A percentile compares a stretch with the other conserved stretches of the same genome.
Evolutionary conservation across 164 flowering plant genomes (phyloP).

Genomic region (Akebia trifoliata): DNA sequence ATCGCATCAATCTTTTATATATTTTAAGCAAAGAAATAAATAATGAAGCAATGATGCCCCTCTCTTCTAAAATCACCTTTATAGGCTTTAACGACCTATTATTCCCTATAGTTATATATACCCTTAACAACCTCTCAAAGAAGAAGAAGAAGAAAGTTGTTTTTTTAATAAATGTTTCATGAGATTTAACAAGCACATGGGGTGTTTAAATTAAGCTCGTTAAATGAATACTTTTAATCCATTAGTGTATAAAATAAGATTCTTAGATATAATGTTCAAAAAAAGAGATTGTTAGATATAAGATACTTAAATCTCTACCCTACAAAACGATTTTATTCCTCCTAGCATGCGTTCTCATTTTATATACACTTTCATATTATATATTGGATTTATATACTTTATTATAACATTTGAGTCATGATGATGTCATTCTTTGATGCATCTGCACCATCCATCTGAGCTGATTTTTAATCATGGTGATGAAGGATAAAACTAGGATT

Average conservation of each 20-base stretch:
- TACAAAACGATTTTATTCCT: conserved; percentile 32
- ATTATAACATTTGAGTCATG: conserved; percentile 7
- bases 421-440: conserved; percentile 12
- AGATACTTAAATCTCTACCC: conserved; percentile 14
- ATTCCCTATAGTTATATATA: conserved; percentile 10
- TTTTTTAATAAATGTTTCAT: not conserved
- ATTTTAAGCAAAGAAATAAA: not conserved
- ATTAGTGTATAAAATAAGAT: not conserved
- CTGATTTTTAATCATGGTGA: not conserved
- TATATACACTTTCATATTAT: not conserved
- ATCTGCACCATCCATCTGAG: not conserved
- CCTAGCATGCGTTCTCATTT: conserved; percentile 21
- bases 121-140: not conserved
- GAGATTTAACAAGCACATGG: conserved; percentile 43
- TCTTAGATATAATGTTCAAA: not conserved
- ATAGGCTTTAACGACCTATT: conserved; percentile 34
- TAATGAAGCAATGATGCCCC: conserved; percentile 11
- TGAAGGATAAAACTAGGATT: too few species aligned
- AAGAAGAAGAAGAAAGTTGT: not conserved
- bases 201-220: conserved; percentile 12
- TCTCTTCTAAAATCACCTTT: conserved; percentile 18
- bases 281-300: not conserved
- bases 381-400: not conserved
- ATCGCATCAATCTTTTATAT: conserved; percentile 1
- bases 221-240: conserved; percentile 10